Evolutionary conservation across 2,329 filamentous ascomycete species (phyloP).

Genomic region (Diaporthe velutina): DNA sequence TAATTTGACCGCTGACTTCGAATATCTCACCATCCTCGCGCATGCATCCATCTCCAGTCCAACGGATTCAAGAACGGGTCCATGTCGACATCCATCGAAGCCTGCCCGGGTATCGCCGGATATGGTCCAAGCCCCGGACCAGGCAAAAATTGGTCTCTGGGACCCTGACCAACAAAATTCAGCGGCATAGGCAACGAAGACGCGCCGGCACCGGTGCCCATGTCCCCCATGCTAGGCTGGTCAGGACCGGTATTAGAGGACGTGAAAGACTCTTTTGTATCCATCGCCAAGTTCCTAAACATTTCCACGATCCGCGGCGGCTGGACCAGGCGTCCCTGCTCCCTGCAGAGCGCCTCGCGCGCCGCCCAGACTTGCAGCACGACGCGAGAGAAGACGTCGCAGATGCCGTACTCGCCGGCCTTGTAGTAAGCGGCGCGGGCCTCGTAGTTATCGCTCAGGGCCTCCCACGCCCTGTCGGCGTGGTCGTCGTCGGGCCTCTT

Average conservation of each 20-base stretch:
- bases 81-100: background rate
- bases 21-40: constrained; percentile 1
- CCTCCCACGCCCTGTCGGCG: constrained; percentile 49
- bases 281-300: background rate
- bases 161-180: background rate
- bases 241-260: background rate
- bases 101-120: background rate
- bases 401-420: background rate
- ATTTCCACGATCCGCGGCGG: constrained; percentile 19
- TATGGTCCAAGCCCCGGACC: background rate
- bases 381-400: background rate
- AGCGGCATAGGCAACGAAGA: background rate
- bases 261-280: background rate
- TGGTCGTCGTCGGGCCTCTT: constrained; percentile 41
- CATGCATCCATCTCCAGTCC: constrained; percentile 28
- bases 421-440: constrained; percentile 27
- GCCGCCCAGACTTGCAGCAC: constrained; percentile 27
- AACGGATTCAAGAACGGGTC: constrained; percentile 4
- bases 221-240: background rate
- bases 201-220: background rate
- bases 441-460: constrained; percentile 50
- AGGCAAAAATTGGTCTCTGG: background rate
- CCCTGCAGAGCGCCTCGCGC: background rate
- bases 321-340: background rate
- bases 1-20: too few relatives aligned